These are phyloP conservation scores for Amaranthus cruentus DNA, from an alignment of 148 eudicot genomes.

Conservation along the genomic window DNA sequence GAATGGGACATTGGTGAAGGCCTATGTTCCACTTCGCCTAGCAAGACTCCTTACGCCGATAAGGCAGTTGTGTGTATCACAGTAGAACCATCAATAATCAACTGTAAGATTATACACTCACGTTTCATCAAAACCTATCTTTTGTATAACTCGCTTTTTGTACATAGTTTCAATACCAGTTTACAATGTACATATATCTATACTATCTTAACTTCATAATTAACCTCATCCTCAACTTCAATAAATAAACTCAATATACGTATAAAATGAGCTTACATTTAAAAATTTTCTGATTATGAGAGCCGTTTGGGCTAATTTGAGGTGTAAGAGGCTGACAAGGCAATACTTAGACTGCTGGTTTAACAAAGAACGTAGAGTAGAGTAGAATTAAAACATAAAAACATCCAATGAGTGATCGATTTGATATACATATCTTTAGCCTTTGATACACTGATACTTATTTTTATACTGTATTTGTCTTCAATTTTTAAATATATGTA, in stretches of 20 bases:
- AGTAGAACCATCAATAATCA: constrained; percentile 1
- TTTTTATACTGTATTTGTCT: too few species aligned
- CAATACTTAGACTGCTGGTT: constrained; percentile 7
- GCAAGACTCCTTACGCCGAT: constrained; percentile 92
- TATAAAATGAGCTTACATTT: too few species aligned
- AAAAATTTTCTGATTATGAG: too few species aligned
- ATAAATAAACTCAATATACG: too few species aligned
- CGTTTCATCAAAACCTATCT: background rate
- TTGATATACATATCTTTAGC: too few species aligned
- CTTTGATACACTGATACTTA: too few species aligned
- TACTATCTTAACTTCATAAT: too few species aligned
- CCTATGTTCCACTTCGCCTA: constrained; percentile 83
- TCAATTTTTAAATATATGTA: too few species aligned
- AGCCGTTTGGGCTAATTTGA: too few species aligned
- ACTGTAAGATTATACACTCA: background rate
- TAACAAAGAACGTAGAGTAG: background rate
- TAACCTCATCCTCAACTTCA: too few species aligned
- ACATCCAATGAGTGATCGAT: constrained; percentile 10
- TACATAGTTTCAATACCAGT: constrained; percentile 21
- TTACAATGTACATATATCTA: constrained; percentile 22
- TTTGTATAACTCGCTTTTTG: constrained; percentile 10
- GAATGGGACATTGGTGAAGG: constrained; percentile 74
- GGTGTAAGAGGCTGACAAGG: too few species aligned
- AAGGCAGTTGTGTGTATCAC: constrained; percentile 57
- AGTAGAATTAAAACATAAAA: background rate